phyloP scores from a whole-genome alignment of 208 protist species.

The Leishmania martiniquensis region DNA sequence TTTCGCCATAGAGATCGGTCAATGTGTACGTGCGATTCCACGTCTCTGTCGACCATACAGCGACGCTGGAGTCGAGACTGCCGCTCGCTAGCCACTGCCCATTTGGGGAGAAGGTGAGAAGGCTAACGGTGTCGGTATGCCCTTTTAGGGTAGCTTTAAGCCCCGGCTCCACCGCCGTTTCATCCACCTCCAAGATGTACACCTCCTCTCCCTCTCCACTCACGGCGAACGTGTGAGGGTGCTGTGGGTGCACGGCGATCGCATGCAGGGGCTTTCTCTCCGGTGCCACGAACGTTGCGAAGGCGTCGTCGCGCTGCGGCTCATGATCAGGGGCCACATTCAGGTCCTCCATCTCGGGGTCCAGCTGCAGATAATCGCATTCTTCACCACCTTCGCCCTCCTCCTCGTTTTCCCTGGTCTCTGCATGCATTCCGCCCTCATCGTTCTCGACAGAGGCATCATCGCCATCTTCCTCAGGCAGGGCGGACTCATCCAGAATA shows the following conservation, averaged over 20 bases:
- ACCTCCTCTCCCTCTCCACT: constrained; percentile 79
- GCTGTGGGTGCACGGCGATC: constrained; percentile 48
- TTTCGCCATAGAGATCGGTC: constrained; percentile 84
- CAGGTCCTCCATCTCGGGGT: constrained; percentile 70
- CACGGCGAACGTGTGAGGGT: constrained; percentile 56
- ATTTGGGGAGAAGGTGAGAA: constrained; percentile 85
- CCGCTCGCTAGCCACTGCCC: constrained; percentile 79
- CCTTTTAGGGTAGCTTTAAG: constrained; percentile 52
- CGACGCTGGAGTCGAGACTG: constrained; percentile 69
- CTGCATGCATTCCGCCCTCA: constrained; percentile 14
- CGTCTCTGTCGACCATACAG: constrained; percentile 73
- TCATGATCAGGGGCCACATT: constrained; percentile 77
- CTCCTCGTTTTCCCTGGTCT: constrained; percentile 20
- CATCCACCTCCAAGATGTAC: constrained; percentile 49
- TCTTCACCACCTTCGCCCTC: constrained; percentile 23
- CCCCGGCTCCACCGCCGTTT: constrained; percentile 8
- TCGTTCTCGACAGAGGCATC: constrained; percentile 35
- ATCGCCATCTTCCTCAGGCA: constrained; percentile 29
- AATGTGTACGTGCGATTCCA: constrained; percentile 84
- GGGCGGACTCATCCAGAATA: constrained; percentile 61
- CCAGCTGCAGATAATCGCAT: constrained; percentile 26
- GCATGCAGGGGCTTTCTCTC: constrained; percentile 69
- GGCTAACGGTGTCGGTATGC: constrained; percentile 82
- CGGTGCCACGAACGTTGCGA: constrained; percentile 53
- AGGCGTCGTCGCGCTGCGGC: constrained; percentile 82